Conservation (phyloP, 73 alveolate species). For the Paramecium sonneborni region DNA sequence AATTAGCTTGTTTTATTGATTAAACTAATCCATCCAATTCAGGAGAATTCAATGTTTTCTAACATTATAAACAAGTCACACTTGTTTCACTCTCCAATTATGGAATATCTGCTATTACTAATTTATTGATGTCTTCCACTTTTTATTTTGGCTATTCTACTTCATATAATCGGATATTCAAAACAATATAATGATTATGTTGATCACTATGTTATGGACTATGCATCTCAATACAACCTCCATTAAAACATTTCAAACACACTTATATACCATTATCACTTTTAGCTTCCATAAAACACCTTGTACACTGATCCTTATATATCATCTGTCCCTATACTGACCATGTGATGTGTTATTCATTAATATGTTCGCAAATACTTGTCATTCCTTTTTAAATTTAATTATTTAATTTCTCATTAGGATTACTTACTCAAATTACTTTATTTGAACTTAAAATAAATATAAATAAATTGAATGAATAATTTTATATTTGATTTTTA, state of each 20-base stretch:
- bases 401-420: not conserved
- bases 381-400: not conserved
- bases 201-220: constrained; percentile 75
- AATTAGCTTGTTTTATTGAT: constrained; percentile 83
- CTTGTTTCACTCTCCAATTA: constrained; percentile 78
- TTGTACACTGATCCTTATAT: constrained; percentile 89
- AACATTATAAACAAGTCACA: constrained; percentile 39
- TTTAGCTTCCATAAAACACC: constrained; percentile 78
- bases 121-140: constrained; percentile 74
- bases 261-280: constrained; percentile 92
- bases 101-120: constrained; percentile 94
- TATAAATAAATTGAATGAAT: not conserved
- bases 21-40: constrained; percentile 78
- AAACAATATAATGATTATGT: constrained; percentile 85
- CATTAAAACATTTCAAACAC: constrained; percentile 95
- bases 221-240: constrained; percentile 87
- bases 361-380: not conserved
- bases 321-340: constrained; percentile 70
- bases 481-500: not conserved
- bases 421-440: not conserved
- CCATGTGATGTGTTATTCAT: constrained; percentile 13
- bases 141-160: constrained; percentile 74
- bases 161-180: constrained; percentile 80
- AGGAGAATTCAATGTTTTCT: constrained; percentile 30
- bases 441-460: not conserved